These are phyloP conservation scores for Apiospora aurea DNA, from an alignment of 2,329 filamentous ascomycete species.

Conservation along the genomic window DNA sequence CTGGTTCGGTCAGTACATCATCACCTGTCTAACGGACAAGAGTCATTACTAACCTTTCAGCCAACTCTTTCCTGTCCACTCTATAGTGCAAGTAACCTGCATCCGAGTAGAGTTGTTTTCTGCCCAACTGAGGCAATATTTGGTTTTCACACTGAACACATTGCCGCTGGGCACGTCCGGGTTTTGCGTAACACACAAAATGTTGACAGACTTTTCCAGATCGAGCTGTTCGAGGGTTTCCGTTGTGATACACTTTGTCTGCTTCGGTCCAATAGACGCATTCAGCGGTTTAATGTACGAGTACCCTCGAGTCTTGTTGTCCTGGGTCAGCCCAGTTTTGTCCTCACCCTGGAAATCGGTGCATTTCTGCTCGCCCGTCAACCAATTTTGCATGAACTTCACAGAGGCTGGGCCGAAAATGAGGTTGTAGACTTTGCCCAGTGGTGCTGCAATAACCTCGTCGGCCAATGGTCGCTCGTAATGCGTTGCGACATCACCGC, in stretches of 20 bases:
- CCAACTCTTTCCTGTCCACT: constrained; percentile 99
- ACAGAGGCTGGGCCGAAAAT: constrained; percentile 85
- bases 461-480: constrained; percentile 88
- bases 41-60: constrained; percentile 73
- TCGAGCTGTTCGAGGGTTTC: constrained; percentile 87
- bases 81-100: constrained; percentile 87
- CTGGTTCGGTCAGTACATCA: constrained; percentile 55
- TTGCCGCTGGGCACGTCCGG: constrained; percentile 96
- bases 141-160: constrained; percentile 89
- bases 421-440: constrained; percentile 89
- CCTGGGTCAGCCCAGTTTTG: constrained; percentile 77
- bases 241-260: constrained; percentile 92
- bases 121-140: constrained; percentile 93
- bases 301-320: constrained; percentile 77
- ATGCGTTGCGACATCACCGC: constrained; percentile 78
- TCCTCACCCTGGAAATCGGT: constrained; percentile 87
- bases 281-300: constrained; percentile 92
- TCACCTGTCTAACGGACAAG: background rate
- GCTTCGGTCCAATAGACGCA: constrained; percentile 84
- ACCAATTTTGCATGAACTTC: constrained; percentile 84
- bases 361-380: constrained; percentile 87
- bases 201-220: constrained; percentile 82
- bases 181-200: constrained; percentile 85
- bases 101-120: constrained; percentile 85
- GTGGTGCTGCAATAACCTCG: constrained; percentile 82